These are phyloP conservation scores for Plasmodium gaboni DNA, from an alignment of 169 alveolate genomes.

Conservation along the genomic window DNA sequence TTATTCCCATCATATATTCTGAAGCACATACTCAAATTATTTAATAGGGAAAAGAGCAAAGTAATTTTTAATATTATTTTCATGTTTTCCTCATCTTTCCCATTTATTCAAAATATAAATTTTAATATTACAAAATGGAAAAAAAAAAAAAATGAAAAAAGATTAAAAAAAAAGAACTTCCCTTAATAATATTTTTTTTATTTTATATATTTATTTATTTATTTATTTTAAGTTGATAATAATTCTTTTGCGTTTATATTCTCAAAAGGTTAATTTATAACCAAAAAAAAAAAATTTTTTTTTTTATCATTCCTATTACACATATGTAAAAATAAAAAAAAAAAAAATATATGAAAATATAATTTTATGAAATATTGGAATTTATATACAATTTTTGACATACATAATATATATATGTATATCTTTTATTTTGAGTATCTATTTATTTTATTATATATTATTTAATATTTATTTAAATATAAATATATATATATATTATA, in stretches of 20 bases:
- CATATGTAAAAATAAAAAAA: too few species aligned
- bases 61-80: slow-evolving; percentile 20
- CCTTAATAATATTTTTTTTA: not conserved
- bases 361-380: too few species aligned
- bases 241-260: too few species aligned
- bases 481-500: too few species aligned
- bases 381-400: too few species aligned
- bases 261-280: too few species aligned
- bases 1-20: slow-evolving; percentile 33
- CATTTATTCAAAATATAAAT: not conserved
- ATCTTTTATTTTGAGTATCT: not conserved
- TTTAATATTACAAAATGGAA: not conserved
- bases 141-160: not conserved
- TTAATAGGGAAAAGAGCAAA: slow-evolving; percentile 26
- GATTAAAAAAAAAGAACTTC: too few species aligned
- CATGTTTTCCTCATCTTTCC: slow-evolving; percentile 76
- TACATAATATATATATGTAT: not conserved
- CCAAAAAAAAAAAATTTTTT: too few species aligned
- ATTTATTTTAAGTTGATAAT: too few species aligned
- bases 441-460: not conserved
- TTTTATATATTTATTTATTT: not conserved
- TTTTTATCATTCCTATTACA: too few species aligned
- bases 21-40: slow-evolving; percentile 48
- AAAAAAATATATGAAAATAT: too few species aligned
- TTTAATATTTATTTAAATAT: too few species aligned